These are phyloP conservation scores for Nepenthes mirabilis DNA, from an alignment of 148 eudicot species.

Conservation along the genomic window DNA sequence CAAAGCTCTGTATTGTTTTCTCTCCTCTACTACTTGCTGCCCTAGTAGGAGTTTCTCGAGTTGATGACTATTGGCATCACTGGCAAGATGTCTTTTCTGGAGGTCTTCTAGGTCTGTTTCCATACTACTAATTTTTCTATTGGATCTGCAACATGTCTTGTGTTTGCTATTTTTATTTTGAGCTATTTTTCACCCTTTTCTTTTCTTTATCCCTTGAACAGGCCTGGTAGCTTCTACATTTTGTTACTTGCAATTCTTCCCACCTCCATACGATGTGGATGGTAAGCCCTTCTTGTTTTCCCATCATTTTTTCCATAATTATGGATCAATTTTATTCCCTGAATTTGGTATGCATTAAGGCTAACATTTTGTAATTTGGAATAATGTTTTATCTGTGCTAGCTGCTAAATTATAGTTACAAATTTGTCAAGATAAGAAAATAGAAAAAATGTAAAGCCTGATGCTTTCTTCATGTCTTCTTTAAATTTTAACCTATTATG, in stretches of 20 bases:
- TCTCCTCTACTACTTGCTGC: conserved; percentile 55
- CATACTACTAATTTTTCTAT: not conserved
- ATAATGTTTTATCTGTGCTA: too few relatives aligned
- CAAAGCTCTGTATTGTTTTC: conserved; percentile 66
- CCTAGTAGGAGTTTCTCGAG: conserved; percentile 77
- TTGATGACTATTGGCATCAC: conserved; percentile 97
- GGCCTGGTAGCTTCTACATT: conserved; percentile 62
- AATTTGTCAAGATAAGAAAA: too few relatives aligned
- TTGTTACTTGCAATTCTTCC: conserved; percentile 97
- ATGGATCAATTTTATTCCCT: too few relatives aligned
- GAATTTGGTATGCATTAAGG: too few relatives aligned
- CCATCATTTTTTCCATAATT: not conserved
- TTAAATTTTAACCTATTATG: too few relatives aligned
- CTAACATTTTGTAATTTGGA: too few relatives aligned
- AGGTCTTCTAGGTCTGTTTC: conserved; percentile 61
- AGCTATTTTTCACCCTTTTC: not conserved
- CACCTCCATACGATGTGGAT: conserved; percentile 70
- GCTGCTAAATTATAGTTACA: too few relatives aligned
- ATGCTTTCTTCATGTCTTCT: too few relatives aligned
- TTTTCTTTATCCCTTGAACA: conserved; percentile 17
- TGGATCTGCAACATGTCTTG: not conserved
- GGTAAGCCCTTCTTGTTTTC: conserved; percentile 29
- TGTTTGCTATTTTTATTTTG: not conserved
- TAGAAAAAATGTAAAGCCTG: too few relatives aligned
- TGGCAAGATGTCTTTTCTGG: conserved; percentile 97